Evolutionary conservation across 2,329 filamentous ascomycete genomes (phyloP).

Genomic region (Fusarium vanettenii): DNA sequence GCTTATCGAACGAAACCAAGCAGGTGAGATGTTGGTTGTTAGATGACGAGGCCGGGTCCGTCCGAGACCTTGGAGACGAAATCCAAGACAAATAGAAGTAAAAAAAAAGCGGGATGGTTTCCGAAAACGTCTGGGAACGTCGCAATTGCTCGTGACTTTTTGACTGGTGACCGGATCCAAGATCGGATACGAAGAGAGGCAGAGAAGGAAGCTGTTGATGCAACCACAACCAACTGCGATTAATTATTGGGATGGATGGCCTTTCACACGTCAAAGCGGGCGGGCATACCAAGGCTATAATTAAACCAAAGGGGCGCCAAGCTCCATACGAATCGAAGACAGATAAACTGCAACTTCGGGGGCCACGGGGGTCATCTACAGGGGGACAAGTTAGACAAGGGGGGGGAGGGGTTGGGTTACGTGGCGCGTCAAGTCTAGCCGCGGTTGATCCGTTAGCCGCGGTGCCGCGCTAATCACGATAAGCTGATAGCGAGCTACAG

Average conservation of each 20-base stretch:
- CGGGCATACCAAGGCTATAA: slow-evolving; percentile 32
- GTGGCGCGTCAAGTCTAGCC: slow-evolving; percentile 21
- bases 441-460: slow-evolving; percentile 26
- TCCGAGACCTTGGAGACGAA: neutral
- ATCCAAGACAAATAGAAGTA: neutral
- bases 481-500: slow-evolving; percentile 26
- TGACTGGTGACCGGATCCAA: neutral
- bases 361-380: slow-evolving; percentile 14
- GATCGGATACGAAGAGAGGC: neutral
- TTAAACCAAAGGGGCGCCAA: slow-evolving; percentile 36
- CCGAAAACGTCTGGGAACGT: slow-evolving; percentile 22
- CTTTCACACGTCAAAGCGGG: slow-evolving; percentile 27
- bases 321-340: slow-evolving; percentile 19
- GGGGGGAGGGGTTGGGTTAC: slow-evolving; percentile 15
- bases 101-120: neutral
- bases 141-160: slow-evolving; percentile 2
- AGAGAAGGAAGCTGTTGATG: neutral
- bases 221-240: neutral
- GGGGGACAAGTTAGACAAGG: neutral
- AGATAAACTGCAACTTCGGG: slow-evolving; percentile 27
- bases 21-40: slow-evolving; percentile 23
- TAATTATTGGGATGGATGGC: neutral
- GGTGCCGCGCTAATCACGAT: neutral
- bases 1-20: slow-evolving; percentile 31
- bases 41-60: slow-evolving; percentile 17